Conservation (phyloP, 169 alveolate species). For the Plasmodium billcollinsi region DNA sequence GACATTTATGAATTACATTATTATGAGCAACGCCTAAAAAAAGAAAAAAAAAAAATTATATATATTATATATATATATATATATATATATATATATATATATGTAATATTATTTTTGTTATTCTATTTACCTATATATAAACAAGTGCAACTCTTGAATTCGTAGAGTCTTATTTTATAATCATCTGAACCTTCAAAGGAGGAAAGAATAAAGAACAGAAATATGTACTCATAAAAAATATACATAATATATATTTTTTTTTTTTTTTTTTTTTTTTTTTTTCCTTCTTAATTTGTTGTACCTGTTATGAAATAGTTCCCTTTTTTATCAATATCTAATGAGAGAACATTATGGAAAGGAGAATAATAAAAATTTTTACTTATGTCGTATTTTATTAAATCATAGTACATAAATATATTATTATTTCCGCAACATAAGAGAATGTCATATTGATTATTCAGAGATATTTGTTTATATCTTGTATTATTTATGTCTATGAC, state of each 20-base stretch:
- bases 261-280: background rate
- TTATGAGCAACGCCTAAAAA: slow-evolving; percentile 58
- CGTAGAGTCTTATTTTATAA: slow-evolving; percentile 36
- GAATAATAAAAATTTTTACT: slow-evolving; percentile 63
- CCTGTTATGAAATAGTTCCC: slow-evolving; percentile 69
- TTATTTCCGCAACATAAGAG: slow-evolving; percentile 66
- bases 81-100: background rate
- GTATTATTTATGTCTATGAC: slow-evolving; percentile 38
- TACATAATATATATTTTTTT: background rate
- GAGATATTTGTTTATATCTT: slow-evolving; percentile 54
- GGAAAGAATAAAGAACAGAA: background rate
- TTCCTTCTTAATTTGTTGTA: background rate
- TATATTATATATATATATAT: background rate
- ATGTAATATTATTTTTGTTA: background rate
- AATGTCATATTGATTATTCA: slow-evolving; percentile 48
- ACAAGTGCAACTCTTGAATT: slow-evolving; percentile 73
- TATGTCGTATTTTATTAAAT: slow-evolving; percentile 46
- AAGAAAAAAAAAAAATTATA: background rate
- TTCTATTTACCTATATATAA: slow-evolving; percentile 26
- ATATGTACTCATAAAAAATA: too few relatives aligned
- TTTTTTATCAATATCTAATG: slow-evolving; percentile 49
- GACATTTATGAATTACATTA: slow-evolving; percentile 49
- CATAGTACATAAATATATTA: slow-evolving; percentile 71
- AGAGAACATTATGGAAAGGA: slow-evolving; percentile 56
- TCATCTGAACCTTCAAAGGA: slow-evolving; percentile 60